Base-by-base conservation (phyloP, 2,329 filamentous ascomycete genomes). In the Pseudocercospora vitis region DNA sequence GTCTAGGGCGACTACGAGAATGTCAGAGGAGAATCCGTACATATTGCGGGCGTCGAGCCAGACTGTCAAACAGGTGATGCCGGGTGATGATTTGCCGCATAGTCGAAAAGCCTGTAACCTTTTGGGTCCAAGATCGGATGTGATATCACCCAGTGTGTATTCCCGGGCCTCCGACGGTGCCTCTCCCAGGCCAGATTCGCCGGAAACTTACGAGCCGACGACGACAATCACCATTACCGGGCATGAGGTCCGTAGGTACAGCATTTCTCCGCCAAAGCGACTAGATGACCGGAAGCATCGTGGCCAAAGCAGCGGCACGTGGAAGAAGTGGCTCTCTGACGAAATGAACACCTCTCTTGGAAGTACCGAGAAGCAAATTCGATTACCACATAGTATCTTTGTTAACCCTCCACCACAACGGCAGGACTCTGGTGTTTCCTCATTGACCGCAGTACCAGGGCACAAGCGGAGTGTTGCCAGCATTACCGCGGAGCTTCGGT, bases 141-240 rank as follows among this genome's bases (percentile, higher is more conserved):
- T 46, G 3, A 48, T 57, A 7, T 78, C 76, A 1, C 76, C 76
- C 1, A 78, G 76, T 50, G 58, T 78, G 8, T 78, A 78, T 54
- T 78, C 76, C 3, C 66, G 71, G 1, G 70, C 71, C 8, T 74
- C 72, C 0, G 70, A 76, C 53, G 72, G 70, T 9, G 57, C 62
- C 52, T 58, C 74, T 56, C 60, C 70, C 61, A 50, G 69, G 11
- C 58, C 64, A 12, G 37, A 57, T 8, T 66, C 64, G 18, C 67
- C 66, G 2, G 62, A 57, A 16, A 51, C 44, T 11, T 62, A 64
- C 12, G 52, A 59, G n/a, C 63, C 63, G 3, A 65, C 65, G 4
- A 76, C 71, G 4, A 73, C 72, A 3, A 69, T 78, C 16, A 73
- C 75, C 12, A 68, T 75, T 48, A 73, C 71, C 4, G 75, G 74